Conservation (phyloP, 768 basidiomycete species). For the Stropharia rugosoannulata region DNA sequence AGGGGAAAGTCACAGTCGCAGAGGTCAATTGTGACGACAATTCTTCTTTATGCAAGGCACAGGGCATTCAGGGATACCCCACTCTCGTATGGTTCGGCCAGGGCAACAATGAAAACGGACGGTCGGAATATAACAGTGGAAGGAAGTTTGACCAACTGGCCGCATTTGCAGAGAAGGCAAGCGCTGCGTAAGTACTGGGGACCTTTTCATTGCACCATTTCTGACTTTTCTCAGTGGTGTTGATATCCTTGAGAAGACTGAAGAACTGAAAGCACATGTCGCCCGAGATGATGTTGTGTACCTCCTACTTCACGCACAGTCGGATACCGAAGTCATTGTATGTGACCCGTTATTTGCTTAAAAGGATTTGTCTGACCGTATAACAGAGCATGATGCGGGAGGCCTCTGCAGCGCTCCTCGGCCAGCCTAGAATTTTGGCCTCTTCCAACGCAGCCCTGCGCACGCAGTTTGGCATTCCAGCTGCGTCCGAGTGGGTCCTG, state of each 20-base stretch:
- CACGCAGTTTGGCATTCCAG: conserved; percentile 34
- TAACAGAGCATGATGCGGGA: conserved; percentile 34
- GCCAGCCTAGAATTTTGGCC: conserved; percentile 44
- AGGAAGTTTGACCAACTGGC: conserved; percentile 71
- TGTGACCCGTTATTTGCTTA: conserved; percentile 8
- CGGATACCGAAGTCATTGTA: conserved; percentile 36
- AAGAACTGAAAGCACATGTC: conserved; percentile 39
- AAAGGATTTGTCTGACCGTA: not conserved
- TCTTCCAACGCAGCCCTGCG: conserved; percentile 37
- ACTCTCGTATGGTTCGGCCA: conserved; percentile 69
- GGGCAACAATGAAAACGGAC: conserved; percentile 50
- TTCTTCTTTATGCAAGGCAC: conserved; percentile 57
- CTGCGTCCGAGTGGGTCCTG: conserved; percentile 54
- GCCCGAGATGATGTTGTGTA: conserved; percentile 46
- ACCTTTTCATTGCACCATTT: not conserved
- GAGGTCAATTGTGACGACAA: conserved; percentile 90
- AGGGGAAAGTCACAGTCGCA: conserved; percentile 71
- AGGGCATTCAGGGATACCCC: conserved; percentile 81
- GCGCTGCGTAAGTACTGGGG: conserved; percentile 54
- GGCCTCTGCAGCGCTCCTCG: conserved; percentile 42
- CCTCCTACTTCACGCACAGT: conserved; percentile 48
- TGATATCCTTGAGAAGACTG: conserved; percentile 27
- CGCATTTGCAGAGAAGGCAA: conserved; percentile 74
- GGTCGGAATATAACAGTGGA: conserved; percentile 74
- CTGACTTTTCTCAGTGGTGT: conserved; percentile 21